Conservation (phyloP, 768 basidiomycete genomes). For the Mycena metata region DNA sequence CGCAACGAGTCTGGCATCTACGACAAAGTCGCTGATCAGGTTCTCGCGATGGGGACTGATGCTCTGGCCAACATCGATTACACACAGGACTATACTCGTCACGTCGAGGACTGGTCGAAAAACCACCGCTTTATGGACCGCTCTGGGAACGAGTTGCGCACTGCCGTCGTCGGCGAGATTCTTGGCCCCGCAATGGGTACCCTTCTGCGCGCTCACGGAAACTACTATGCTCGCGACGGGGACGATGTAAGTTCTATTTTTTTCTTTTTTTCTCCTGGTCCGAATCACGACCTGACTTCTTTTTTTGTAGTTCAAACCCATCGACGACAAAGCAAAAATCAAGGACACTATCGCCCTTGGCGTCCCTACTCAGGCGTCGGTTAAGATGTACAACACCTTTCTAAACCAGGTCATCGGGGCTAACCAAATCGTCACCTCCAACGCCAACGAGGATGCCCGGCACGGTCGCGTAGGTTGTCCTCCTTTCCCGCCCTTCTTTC, state of each 20-base stretch:
- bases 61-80: neutral
- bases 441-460: neutral
- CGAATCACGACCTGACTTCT: too few relatives aligned
- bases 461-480: neutral
- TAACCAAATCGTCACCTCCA: neutral
- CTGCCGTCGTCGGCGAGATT: neutral
- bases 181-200: neutral
- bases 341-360: neutral
- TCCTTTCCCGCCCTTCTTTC: too few relatives aligned
- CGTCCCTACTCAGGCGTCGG: neutral
- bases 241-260: neutral
- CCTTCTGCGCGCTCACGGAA: neutral
- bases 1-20: neutral
- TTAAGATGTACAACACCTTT: neutral
- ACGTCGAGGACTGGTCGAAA: neutral
- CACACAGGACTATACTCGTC: neutral
- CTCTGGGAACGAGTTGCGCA: neutral
- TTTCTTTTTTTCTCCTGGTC: neutral
- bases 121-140: neutral
- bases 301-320: neutral
- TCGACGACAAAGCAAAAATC: neutral
- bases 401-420: neutral
- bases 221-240: neutral
- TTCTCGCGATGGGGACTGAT: neutral
- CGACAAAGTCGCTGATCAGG: neutral